Base-by-base conservation (phyloP, 2,329 filamentous ascomycete genomes). In the Dryadomyces quercivorus region DNA sequence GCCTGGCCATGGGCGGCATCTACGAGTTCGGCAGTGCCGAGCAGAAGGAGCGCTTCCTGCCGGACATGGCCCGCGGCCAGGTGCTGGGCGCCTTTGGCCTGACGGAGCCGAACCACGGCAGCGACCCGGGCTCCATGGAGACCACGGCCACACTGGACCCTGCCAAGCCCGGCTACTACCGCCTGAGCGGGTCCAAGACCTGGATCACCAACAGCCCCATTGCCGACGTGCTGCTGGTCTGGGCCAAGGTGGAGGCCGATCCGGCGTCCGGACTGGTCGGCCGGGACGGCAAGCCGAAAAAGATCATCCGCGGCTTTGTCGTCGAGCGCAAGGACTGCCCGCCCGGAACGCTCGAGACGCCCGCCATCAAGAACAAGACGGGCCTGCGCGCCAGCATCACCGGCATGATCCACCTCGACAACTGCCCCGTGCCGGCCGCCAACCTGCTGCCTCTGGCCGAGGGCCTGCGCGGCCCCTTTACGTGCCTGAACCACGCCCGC, bases 331-430 rank as follows among this genome's bases (percentile, higher is more conserved):
- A 82, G 61, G 78, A 88, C 61, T 95, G 91, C 64, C 91, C 91
- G 1, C 76, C 88, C 0, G 92, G 93, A 2, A 94, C 91, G 0
- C 76, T 98, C 15, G 89, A 93, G 68, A 98, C 93, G 6, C 93
- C 93, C 1, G 74, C 86, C 13, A 85, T 98, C 68, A 94, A 94
- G 75, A 82, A 97, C 73, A 98, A 98, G 78, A 96, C 87, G 58
- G 93, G 91, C 1, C 80, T 98, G 36, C 80, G 93, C 56, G 93
- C 93, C 13, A 95, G 88, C 13, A 86, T 96, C 59, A 98, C 93
- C 0, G 93, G 93, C 55, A 97, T 97, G 93, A 96, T 98, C 61
- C 90, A 95, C 62, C 78, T 98, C 65, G 92, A 96, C 60, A 83
- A 86, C 59, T 91, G 88, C 61, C 92, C 93, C 0, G 89, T 98